A percentile compares a stretch with the other conserved stretches of the same genome.
Evolutionary conservation across 1,284 basidiomycete species (phyloP).

Genomic region (Tranzscheliella williamsii): DNA sequence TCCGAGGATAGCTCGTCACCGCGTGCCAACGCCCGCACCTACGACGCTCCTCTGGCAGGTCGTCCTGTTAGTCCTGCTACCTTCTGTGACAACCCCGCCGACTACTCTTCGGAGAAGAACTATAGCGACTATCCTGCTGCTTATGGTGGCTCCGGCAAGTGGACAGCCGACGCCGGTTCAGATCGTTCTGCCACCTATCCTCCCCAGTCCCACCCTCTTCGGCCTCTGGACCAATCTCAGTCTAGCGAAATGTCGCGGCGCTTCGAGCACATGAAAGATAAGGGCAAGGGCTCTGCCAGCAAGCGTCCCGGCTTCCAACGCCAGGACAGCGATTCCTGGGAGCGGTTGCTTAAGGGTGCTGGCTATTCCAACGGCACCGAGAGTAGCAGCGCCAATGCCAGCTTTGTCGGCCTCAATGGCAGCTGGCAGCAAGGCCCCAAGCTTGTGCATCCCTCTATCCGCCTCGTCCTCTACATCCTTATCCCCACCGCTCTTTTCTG

Average conservation of each 20-base stretch:
- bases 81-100: conserved; percentile 22
- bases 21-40: conserved; percentile 9
- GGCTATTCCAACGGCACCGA: conserved; percentile 20
- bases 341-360: conserved; percentile 33
- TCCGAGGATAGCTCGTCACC: conserved; percentile 24
- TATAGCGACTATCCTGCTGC: conserved; percentile 17
- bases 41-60: conserved; percentile 23
- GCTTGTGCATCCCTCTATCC: conserved; percentile 17
- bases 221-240: conserved; percentile 12
- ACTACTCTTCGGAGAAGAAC: conserved; percentile 29
- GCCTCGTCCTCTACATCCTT: conserved; percentile 30
- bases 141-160: conserved; percentile 24
- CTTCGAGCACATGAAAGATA: conserved; percentile 5
- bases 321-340: conserved; percentile 42
- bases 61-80: conserved; percentile 11
- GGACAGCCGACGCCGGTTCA: conserved; percentile 17
- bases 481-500: conserved; percentile 45
- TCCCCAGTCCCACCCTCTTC: conserved; percentile 1
- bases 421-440: conserved; percentile 2
- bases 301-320: conserved; percentile 18
- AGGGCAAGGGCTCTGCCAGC: conserved; percentile 2
- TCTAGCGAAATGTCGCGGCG: conserved; percentile 13
- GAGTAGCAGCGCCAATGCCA: conserved; percentile 23
- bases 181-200: conserved; percentile 22
- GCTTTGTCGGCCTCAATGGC: conserved; percentile 38